phyloP scores from a whole-genome alignment of 2,329 filamentous ascomycete genomes.

The Fusarium denticulatum region DNA sequence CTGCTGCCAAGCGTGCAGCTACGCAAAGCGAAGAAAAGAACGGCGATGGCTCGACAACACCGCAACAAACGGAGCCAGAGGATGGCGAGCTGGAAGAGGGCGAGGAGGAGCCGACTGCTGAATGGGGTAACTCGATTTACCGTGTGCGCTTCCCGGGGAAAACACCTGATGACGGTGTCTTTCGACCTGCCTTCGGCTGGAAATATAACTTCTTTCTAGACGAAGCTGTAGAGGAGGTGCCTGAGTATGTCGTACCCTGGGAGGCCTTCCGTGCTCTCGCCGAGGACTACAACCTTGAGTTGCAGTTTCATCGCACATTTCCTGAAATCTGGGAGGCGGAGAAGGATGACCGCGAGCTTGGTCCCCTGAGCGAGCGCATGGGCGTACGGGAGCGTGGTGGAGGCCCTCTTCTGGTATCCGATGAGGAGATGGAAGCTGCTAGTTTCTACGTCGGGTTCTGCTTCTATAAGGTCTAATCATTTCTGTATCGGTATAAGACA shows the following conservation, averaged over 20 bases:
- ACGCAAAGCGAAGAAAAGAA: slow-evolving; percentile 33
- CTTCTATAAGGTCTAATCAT: slow-evolving; percentile 85
- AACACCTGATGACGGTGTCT: slow-evolving; percentile 86
- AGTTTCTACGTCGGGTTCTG: slow-evolving; percentile 94
- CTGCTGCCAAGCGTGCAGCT: slow-evolving; percentile 49
- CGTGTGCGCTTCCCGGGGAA: slow-evolving; percentile 86
- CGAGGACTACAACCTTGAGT: slow-evolving; percentile 94
- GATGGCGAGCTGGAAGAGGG: slow-evolving; percentile 68
- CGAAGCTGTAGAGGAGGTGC: slow-evolving; percentile 94
- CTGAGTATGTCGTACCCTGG: slow-evolving; percentile 98
- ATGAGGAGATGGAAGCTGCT: slow-evolving; percentile 92
- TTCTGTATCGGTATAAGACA: background rate
- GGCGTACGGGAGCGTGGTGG: slow-evolving; percentile 80
- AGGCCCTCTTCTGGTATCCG: slow-evolving; percentile 74
- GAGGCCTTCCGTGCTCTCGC: slow-evolving; percentile 95
- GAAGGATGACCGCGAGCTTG: slow-evolving; percentile 83
- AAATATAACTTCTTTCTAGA: slow-evolving; percentile 97
- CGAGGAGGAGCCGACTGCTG: slow-evolving; percentile 71
- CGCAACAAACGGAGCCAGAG: slow-evolving; percentile 45
- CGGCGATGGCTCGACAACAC: slow-evolving; percentile 36
- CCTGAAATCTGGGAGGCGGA: slow-evolving; percentile 91
- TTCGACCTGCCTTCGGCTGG: slow-evolving; percentile 95
- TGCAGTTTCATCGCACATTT: slow-evolving; percentile 94
- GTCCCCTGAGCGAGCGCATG: slow-evolving; percentile 94
- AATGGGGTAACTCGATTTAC: slow-evolving; percentile 96